Evolutionary conservation across 2,329 filamentous ascomycete genomes (phyloP), one percentile per base, ranked within the genome.

Genomic region (Alternaria brassicicola): DNA sequence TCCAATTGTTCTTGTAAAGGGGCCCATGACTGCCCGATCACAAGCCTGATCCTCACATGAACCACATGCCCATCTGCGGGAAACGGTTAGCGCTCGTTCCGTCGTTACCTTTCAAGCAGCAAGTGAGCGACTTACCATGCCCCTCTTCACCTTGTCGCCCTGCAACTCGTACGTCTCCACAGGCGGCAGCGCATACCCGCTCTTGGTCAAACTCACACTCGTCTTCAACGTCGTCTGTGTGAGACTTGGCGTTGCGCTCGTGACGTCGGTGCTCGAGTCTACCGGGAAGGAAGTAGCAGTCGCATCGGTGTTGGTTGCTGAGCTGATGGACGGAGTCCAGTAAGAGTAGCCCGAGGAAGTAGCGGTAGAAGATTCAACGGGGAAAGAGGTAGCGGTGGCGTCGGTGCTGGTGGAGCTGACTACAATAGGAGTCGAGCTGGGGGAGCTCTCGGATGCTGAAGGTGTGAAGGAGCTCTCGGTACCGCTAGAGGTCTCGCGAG

Each of bases 61-160:
- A 63, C 61, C 61, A 63, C 54, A 55, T 45, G 10, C 42, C 51
- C 57, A 63, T 57, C 61, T 63, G 26, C 17, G 30, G n/a, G n/a
- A 48, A 25, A 12, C 3, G 17, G 31, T 61, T 51, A 61, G 58
- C 35, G 25, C n/a, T 17, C 13, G 36, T 25, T 10, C 33, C 4
- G 45, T 25, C 43, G 12, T n/a, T 13, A n/a, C n/a, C n/a, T 19
- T 23, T 21, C 19, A 33, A 7, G 15, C 4, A 25, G 23, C 9
- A 49, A 1, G 1, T n/a, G 6, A 30, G 6, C 6, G 19, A 43
- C 61, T 49, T 19, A 62, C 61, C 49, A 55, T 36, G 19, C 41
- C 31, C 26, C 52, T 42, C 21, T 55, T 59, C 19, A 12, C 12
- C 19, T 26, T 43, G 12, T 47, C 21, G 2, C 30, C 25, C 33